Evolutionary conservation across 805 yeast species (phyloP), one percentile per base, ranked within the genome.

Genomic region (Lipomyces chichibuensis): DNA sequence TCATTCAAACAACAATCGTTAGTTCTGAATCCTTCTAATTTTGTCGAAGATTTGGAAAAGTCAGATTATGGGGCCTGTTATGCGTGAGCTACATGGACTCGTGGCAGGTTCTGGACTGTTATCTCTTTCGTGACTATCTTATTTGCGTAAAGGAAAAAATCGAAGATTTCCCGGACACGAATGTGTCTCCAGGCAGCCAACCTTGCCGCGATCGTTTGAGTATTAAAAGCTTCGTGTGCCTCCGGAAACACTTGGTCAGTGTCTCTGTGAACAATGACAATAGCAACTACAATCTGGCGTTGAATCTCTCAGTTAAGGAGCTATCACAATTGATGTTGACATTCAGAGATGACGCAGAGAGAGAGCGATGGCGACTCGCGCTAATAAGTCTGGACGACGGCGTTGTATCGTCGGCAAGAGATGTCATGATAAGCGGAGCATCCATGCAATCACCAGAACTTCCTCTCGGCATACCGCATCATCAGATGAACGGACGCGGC

Each of bases 81-180:
- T 69, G 62, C 17, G 54, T 59, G 20, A 23, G 57, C 8, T 51
- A 46, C n/a, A 35, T 63, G 39, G 60, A 37, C 17, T 3, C 43
- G n/a, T 32, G 20, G 54, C 61, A 59, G 43, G 20, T 51, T 8
- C 70, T 66, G 5, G 35, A 60, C 23, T 66, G 70, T 57, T 66
- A 60, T 39, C 60, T 66, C 11, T 66, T 66, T 32, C 51, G 43
- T 2, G 69, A 66, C 57, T 57, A 55, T 43, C 60, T 66, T n/a
- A 49, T 66, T 4, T 63, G 67, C 29, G 46, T 66, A 7, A 65
- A 62, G 39, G 63, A 65, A 20, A 43, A 49, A 14, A 9, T 49
- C 27, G 63, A 35, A 11, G 33, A 39, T 4, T 33, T 39, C 14
- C 55, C 7, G 32, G 57, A 35, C 54, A 43, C 25, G 43, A 25